Base-by-base conservation (phyloP, 495 filamentous ascomycete species). In the Neurospora tetraspora region DNA sequence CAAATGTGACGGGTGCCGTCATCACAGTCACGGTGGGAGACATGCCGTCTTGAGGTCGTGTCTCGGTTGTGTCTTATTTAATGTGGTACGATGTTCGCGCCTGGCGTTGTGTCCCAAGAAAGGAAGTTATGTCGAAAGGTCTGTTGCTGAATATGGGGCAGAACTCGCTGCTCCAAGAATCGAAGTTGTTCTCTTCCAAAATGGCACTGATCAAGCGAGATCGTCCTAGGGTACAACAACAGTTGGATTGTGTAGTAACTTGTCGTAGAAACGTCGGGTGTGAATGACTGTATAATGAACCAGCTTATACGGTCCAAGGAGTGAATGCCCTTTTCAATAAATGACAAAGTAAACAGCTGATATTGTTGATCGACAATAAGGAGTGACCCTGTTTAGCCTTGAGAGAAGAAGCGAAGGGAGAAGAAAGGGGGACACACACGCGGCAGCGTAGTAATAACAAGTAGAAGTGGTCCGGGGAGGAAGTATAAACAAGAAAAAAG, bases 281-380 rank as follows among this genome's bases (percentile, higher is more conserved):
- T 69, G 47, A 39, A 27, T 71, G 72, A 59, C 34, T 37, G 71
- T 80, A 81, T 77, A 82, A 78, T 77, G 76, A 76, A 80, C 79
- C 80, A 84, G 82, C 81, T 81, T 81, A 82, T 81, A 82, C 82
- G 78, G 80, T 80, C 76, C 74, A 82, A 76, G 74, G 84, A 83
- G 79, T 74, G 79, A 82, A 78, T 11, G 61, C 72, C 79, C 70
- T 78, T 76, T 77, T 76, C 76, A 81, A 82, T 80, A 87, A 85
- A 87, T 65, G 53, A 61, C 84, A 84, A 80, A 71, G 81, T 83
- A 80, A 82, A 81, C 85, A 86, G 84, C 85, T 85, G 86, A 88
- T 81, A 85, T 84, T 86, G 85, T 88, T 87, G 86, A 85, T 78
- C 74, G 74, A 80, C 81, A 80, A 83, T 83, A 83, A 86, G 86